A percentile compares a stretch with the other conserved stretches of the same genome.
These are phyloP conservation scores for Stromatinia cepivora DNA, from an alignment of 2,329 filamentous ascomycete species.

Conservation along the genomic window DNA sequence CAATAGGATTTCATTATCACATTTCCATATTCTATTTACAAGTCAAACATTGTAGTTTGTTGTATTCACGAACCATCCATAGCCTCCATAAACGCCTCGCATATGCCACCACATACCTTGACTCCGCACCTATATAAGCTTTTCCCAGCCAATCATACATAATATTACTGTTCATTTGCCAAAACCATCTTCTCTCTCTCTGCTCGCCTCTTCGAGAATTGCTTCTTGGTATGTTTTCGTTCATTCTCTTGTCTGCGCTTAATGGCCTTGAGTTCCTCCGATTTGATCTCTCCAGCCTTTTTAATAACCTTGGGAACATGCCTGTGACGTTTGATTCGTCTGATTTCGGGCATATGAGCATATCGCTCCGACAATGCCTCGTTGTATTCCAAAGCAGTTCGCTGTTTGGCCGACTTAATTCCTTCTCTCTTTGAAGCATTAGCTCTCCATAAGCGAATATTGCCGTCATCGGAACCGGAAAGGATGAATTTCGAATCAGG, in stretches of 20 bases:
- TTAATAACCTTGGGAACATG: conserved; percentile 91
- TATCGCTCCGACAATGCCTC: conserved; percentile 80
- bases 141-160: conserved; percentile 7
- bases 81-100: conserved; percentile 26
- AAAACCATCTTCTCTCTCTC: conserved; percentile 95
- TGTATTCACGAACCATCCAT: conserved; percentile 20
- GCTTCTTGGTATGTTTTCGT: conserved; percentile 84
- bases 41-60: conserved; percentile 13
- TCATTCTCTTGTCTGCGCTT: conserved; percentile 94
- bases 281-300: conserved; percentile 95
- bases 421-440: conserved; percentile 81
- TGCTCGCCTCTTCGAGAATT: conserved; percentile 67
- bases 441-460: conserved; percentile 84
- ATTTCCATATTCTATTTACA: not conserved
- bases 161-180: conserved; percentile 45
- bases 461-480: conserved; percentile 90
- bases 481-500: conserved; percentile 88
- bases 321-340: conserved; percentile 84
- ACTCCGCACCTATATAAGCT: conserved; percentile 15
- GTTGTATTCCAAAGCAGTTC: conserved; percentile 90
- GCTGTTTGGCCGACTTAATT: conserved; percentile 80
- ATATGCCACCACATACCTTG: conserved; percentile 22
- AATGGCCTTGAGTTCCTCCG: conserved; percentile 80
- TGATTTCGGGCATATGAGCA: conserved; percentile 94
- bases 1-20: not conserved